Base-by-base conservation (phyloP, 768 basidiomycete genomes). In the Leucogyrophana mollusca region DNA sequence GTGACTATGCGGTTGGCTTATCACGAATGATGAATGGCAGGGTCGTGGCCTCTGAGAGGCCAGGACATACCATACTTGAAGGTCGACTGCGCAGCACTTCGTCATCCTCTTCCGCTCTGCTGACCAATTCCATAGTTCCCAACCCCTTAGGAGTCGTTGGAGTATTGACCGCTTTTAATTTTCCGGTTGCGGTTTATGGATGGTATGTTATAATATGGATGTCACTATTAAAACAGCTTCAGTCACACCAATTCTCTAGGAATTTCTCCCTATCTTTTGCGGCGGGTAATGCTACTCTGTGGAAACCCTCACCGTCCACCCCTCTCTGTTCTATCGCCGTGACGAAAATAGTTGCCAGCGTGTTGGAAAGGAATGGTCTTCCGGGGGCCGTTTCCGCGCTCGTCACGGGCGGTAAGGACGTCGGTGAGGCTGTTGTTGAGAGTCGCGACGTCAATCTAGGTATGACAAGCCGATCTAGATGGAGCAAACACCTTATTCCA, bases 21-120 rank as follows among this genome's bases (percentile, higher is more conserved):
- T 94, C 92, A 13, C 78, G 93, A 55, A 93, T 91, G 83, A 94
- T 95, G 89, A 91, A 91, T 51, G 94, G 94, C 25, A 77, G 83
- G 43, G 80, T 95, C 10, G 76, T 96, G 47, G 82, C 87, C 27
- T 94, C 91, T 44, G 94, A 96, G 65, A 76, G 94, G 53, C 86
- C 88, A 14, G 93, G 91, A 7, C 94, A 96, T 61, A 81, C 85
- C 20, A 95, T 96, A 56, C 75, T 92, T 20, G 94, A 96, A 80
- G 84, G 93, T 87, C 45, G 46, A 50, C 52, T 30, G 40, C 13
- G 14, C 33, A 40, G 43, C 30, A 35, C 43, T 23, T 39, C 40
- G 35, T 16, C 46, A 50, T 38, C 3, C 34, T 44, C 30, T 22
- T 39, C 45, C 23, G 34, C 25, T 46, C 36, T 38, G 17, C 46